phyloP scores from a whole-genome alignment of 768 basidiomycete species.

The Cystobasidium ongulense region DNA sequence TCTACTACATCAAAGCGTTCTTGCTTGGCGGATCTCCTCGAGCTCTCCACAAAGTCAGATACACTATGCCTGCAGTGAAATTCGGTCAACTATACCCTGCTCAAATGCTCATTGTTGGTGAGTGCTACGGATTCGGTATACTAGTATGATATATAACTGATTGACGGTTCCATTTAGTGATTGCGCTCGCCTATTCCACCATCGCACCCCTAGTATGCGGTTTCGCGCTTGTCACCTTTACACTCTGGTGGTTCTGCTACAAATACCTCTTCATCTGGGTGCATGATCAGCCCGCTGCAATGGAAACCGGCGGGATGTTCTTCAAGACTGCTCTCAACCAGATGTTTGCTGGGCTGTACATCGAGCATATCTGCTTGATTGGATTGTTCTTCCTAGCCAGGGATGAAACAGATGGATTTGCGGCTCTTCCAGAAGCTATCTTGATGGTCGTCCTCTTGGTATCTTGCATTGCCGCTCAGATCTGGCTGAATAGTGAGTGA shows the following conservation, averaged over 20 bases:
- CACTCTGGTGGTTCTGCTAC: conserved; percentile 25
- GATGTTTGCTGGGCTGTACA: conserved; percentile 84
- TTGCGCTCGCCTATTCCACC: conserved; percentile 58
- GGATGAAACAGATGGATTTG: conserved; percentile 51
- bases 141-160: conserved; percentile 81
- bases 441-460: conserved; percentile 77
- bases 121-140: conserved; percentile 60
- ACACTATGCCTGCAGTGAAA: conserved; percentile 56
- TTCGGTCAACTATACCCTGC: conserved; percentile 68
- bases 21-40: conserved; percentile 82
- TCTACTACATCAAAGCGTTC: conserved; percentile 86
- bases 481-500: conserved; percentile 62
- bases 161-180: conserved; percentile 60
- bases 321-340: conserved; percentile 92
- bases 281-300: conserved; percentile 36
- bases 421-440: conserved; percentile 61
- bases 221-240: conserved; percentile 1
- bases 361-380: conserved; percentile 70
- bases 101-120: conserved; percentile 57
- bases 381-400: conserved; percentile 83
- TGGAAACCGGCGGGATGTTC: conserved; percentile 65
- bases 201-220: conserved; percentile 36
- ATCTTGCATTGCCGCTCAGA: conserved; percentile 50
- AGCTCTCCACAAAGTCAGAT: conserved; percentile 74
- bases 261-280: conserved; percentile 50